These are phyloP conservation scores for Suillus clintonianus DNA, from an alignment of 768 basidiomycete genomes.

Conservation along the genomic window DNA sequence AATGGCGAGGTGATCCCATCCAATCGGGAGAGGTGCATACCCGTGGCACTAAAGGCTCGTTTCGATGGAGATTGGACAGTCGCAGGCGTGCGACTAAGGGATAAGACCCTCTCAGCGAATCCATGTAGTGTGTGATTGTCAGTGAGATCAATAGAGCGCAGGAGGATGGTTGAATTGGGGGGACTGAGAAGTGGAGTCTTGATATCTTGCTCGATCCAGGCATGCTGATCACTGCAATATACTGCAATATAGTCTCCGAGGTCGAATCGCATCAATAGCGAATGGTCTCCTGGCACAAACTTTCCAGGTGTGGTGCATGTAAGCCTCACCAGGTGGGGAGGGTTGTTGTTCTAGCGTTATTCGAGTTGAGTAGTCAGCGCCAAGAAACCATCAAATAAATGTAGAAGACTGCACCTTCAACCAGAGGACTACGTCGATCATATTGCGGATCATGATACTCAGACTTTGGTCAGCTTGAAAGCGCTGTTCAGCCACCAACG, in stretches of 20 bases:
- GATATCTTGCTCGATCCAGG: background rate
- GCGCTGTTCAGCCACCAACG: background rate
- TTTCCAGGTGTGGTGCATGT: background rate
- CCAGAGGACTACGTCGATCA: background rate
- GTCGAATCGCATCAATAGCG: background rate
- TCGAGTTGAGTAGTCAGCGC: background rate
- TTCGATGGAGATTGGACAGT: background rate
- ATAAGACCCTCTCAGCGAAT: background rate
- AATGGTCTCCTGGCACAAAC: background rate
- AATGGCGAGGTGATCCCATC: too few species aligned
- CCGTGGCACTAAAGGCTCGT: background rate
- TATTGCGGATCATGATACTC: background rate
- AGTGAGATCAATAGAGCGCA: background rate
- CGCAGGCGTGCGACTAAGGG: background rate
- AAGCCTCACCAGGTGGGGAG: background rate
- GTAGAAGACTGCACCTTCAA: background rate
- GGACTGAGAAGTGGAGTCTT: background rate
- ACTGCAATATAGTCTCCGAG: background rate
- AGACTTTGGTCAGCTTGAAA: background rate
- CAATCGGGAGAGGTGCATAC: background rate
- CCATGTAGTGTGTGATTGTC: background rate
- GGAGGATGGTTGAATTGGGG: background rate
- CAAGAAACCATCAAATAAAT: background rate
- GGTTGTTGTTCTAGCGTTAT: background rate
- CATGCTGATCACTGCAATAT: background rate